phyloP scores from a whole-genome alignment of 495 filamentous ascomycete genomes.

The Chlorociboria aeruginascens region DNA sequence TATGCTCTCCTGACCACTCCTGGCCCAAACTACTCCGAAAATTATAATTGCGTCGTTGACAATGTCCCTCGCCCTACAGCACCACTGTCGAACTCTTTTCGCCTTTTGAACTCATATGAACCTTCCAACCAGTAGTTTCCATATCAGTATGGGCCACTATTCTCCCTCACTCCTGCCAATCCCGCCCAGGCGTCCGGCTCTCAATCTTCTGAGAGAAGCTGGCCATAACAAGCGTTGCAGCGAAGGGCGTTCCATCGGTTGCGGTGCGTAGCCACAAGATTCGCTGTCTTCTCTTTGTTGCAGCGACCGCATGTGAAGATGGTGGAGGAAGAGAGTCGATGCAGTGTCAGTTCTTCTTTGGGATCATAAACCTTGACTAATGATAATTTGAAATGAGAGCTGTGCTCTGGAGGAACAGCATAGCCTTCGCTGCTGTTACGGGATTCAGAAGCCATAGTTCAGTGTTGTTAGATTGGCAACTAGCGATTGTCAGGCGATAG shows the following conservation, averaged over 20 bases:
- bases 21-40: no score
- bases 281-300: slow-evolving; percentile 16
- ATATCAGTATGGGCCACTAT: neutral
- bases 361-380: slow-evolving; percentile 17
- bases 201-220: slow-evolving; percentile 1
- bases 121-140: neutral
- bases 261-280: slow-evolving; percentile 15
- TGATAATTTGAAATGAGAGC: slow-evolving; percentile 12
- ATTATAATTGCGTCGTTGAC: no score
- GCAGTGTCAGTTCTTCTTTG: slow-evolving; percentile 14
- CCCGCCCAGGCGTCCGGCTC: neutral
- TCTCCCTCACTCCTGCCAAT: neutral
- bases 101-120: neutral
- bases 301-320: slow-evolving; percentile 16
- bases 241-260: slow-evolving; percentile 17
- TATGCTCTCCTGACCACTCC: no score
- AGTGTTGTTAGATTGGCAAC: slow-evolving; percentile 7
- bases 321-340: slow-evolving; percentile 18
- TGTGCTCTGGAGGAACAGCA: slow-evolving; percentile 8
- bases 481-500: slow-evolving; percentile 1
- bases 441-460: slow-evolving; percentile 14
- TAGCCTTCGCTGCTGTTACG: slow-evolving; percentile 8
- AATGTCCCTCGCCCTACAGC: no score
- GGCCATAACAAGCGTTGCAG: slow-evolving; percentile 16
- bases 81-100: no score